These are phyloP conservation scores for Russula olivacea DNA, from an alignment of 768 basidiomycete species.

Conservation along the genomic window DNA sequence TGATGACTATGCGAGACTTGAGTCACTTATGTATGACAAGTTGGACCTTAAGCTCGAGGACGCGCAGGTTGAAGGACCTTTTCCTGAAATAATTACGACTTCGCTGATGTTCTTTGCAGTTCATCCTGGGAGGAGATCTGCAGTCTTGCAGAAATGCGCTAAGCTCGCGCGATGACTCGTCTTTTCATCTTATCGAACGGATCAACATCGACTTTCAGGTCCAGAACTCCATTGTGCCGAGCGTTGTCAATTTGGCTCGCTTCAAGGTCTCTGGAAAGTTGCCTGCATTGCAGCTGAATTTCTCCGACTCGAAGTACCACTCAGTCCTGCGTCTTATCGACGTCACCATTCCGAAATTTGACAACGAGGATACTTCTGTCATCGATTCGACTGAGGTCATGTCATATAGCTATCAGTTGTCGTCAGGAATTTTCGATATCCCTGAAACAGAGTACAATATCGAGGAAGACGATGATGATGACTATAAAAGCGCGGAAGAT, in stretches of 20 bases:
- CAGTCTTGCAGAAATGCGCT: conserved; percentile 79
- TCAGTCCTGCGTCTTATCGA: conserved; percentile 89
- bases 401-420: conserved; percentile 43
- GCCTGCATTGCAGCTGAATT: conserved; percentile 81
- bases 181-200: conserved; percentile 85
- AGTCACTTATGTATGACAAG: conserved; percentile 94
- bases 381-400: conserved; percentile 1
- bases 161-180: conserved; percentile 45
- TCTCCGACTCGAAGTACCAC: conserved; percentile 89
- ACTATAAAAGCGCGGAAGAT: conserved; percentile 37
- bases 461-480: conserved; percentile 56
- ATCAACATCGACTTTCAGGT: conserved; percentile 86
- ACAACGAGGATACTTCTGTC: conserved; percentile 34
- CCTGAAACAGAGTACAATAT: conserved; percentile 62
- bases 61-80: conserved; percentile 63
- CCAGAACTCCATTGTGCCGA: conserved; percentile 89
- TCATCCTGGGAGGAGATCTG: conserved; percentile 81
- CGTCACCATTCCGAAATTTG: conserved; percentile 81
- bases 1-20: conserved; percentile 78
- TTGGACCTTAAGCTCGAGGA: conserved; percentile 74
- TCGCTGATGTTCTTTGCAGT: conserved; percentile 41
- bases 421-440: conserved; percentile 50
- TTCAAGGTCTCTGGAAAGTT: conserved; percentile 90
- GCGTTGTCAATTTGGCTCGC: conserved; percentile 70
- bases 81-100: background rate